Base-by-base conservation (phyloP, 306 rosid genomes). In the Lathyrus oleraceus region DNA sequence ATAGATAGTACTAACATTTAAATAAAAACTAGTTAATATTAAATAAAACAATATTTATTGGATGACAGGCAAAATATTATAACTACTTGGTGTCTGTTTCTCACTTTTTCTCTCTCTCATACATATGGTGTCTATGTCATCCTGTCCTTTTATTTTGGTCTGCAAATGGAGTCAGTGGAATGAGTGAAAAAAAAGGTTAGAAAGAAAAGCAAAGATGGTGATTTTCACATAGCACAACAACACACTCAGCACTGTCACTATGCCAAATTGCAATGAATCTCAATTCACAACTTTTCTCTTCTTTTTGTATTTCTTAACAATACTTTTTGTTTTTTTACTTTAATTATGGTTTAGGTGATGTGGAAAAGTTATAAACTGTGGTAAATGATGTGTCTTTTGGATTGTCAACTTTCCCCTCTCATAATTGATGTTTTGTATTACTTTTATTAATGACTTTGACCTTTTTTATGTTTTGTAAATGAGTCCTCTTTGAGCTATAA, bases 361-460 rank as follows among this genome's bases (percentile, higher is more conserved):
- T 70, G 61, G 67, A 53, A 70, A 69, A 62, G 54, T 28, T 5
- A 44, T 40, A 35, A 70, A 70, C 64, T 67, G 64, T 70, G 76
- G 32, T 42, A 7, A 43, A 77, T 77, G 61, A 56, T 71, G 62
- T 20, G 40, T 52, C 14, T 53, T 39, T 61, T 61, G 14, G 36
- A 44, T 11, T 65, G 59, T 76, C 76, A 69, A 76, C 71, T 8
- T 36, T 53, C 16, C 36, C 6, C 10, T 39, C 25, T 17, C 40
- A 61, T 76, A 16, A 76, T 76, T 76, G 42, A 8, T 69, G 63
- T 58, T 42, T 19, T 42, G 15, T 70, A n/a, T 70, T 23, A 54
- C 13, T 54, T 9, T 49, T 32, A 35, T 8, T 35, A 35, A 5
- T 35, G 39, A 35, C 10, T 35, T 35, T 35, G 10, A 35, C 1